Conservation (phyloP, 306 rosid species). For the Prunus campanulata region DNA sequence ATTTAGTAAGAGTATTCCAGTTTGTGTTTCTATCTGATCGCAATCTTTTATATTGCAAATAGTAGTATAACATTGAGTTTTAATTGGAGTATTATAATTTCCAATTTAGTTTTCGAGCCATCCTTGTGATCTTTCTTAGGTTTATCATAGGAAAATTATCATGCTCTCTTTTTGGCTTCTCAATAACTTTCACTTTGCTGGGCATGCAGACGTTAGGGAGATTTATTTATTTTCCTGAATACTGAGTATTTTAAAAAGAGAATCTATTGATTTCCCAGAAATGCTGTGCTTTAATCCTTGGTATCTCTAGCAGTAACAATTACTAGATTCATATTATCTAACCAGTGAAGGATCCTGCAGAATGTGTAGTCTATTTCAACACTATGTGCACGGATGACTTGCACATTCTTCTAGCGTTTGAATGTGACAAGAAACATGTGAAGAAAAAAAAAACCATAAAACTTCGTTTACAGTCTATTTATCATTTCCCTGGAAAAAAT, state of each 20-base stretch:
- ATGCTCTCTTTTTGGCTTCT: not conserved
- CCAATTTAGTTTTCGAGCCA: not conserved
- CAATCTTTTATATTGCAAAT: not conserved
- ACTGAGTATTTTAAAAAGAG: too few species aligned
- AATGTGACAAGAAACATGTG: not conserved
- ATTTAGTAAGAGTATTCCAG: not conserved
- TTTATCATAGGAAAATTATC: not conserved
- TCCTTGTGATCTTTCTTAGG: not conserved
- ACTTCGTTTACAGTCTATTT: not conserved
- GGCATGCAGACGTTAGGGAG: not conserved
- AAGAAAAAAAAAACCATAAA: not conserved
- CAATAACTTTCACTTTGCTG: not conserved
- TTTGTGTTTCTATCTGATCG: not conserved
- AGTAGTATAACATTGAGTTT: not conserved
- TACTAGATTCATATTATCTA: too few species aligned
- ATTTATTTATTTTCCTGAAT: too few species aligned
- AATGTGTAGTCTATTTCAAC: not conserved
- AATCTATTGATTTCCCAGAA: too few species aligned
- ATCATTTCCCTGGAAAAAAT: not conserved
- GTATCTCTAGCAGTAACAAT: too few species aligned
- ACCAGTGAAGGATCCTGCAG: not conserved
- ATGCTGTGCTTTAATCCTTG: too few species aligned
- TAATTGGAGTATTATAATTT: not conserved
- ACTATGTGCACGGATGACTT: not conserved
- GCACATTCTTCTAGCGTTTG: not conserved